phyloP scores from a whole-genome alignment of 257 asterid genomes.

The Thymus mandschuricus region DNA sequence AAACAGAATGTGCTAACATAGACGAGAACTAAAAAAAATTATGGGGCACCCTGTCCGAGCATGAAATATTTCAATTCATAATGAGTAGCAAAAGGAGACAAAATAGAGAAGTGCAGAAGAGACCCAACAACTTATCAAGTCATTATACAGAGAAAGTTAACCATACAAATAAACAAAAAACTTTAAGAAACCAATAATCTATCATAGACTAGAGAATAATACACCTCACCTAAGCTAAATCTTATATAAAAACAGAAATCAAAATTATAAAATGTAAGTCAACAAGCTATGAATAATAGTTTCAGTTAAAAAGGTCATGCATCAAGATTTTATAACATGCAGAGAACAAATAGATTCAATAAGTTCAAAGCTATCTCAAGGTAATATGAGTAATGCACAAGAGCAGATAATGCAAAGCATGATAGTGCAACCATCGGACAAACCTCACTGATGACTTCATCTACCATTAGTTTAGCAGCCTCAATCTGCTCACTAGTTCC shows the following conservation, averaged over 20 bases:
- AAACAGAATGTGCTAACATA: background rate
- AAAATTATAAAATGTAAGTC: background rate
- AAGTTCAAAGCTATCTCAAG: background rate
- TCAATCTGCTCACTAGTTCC: conserved; percentile 90
- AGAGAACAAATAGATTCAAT: conserved; percentile 1
- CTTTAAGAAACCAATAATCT: background rate
- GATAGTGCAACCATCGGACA: conserved; percentile 39
- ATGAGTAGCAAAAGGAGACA: background rate
- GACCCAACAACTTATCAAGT: conserved; percentile 4
- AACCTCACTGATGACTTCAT: conserved; percentile 95
- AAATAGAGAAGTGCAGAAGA: background rate
- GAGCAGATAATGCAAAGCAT: conserved; percentile 13
- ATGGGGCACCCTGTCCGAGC: background rate
- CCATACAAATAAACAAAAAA: background rate
- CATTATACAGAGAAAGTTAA: background rate
- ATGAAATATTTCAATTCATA: background rate
- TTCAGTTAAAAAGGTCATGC: background rate
- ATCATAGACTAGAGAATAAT: background rate
- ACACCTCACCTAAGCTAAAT: too few relatives aligned
- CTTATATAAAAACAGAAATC: background rate
- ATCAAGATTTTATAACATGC: background rate
- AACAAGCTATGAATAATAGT: conserved; percentile 5
- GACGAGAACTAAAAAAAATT: background rate
- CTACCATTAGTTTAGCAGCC: conserved; percentile 74
- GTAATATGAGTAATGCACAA: background rate